A percentile compares a stretch with the other conserved stretches of the same genome.
Evolutionary conservation across 1,284 basidiomycete genomes (phyloP).

Genomic region (Leccinum griseonigrum): DNA sequence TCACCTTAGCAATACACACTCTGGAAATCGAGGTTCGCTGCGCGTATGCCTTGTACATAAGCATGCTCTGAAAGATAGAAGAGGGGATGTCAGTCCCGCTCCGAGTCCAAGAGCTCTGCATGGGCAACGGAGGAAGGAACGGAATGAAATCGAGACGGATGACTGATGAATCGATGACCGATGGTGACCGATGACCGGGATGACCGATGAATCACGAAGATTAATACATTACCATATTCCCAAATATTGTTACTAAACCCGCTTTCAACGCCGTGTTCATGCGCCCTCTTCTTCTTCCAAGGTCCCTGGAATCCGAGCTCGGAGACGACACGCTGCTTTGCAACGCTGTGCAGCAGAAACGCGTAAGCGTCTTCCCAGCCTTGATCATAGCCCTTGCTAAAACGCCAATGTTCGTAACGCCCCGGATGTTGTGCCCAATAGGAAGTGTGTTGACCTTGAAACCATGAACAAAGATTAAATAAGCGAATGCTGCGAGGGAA

Average conservation of each 20-base stretch:
- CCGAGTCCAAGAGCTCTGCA: background rate
- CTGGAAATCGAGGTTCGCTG: slow-evolving; percentile 35
- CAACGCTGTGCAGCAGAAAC: slow-evolving; percentile 38
- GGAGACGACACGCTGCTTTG: slow-evolving; percentile 29
- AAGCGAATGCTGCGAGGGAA: background rate
- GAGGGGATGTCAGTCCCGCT: background rate
- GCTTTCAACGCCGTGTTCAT: slow-evolving; percentile 43
- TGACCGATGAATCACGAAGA: background rate
- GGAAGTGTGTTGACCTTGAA: slow-evolving; percentile 46
- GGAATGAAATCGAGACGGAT: background rate
- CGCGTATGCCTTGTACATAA: slow-evolving; percentile 47
- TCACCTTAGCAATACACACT: slow-evolving; percentile 23
- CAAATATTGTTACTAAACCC: slow-evolving; percentile 47
- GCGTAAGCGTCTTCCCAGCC: slow-evolving; percentile 73
- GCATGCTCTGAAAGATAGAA: slow-evolving; percentile 42
- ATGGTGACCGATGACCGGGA: too few relatives aligned
- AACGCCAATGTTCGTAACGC: slow-evolving; percentile 64
- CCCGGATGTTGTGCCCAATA: slow-evolving; percentile 60
- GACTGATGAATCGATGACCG: background rate
- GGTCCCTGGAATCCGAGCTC: slow-evolving; percentile 64
- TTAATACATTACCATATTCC: slow-evolving; percentile 53
- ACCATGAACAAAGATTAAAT: background rate
- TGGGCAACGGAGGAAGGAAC: background rate
- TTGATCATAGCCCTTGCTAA: slow-evolving; percentile 59
- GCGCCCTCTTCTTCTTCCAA: slow-evolving; percentile 52